These are phyloP conservation scores for Sporothrix mexicana DNA, from an alignment of 2,329 filamentous ascomycete genomes.

Conservation along the genomic window DNA sequence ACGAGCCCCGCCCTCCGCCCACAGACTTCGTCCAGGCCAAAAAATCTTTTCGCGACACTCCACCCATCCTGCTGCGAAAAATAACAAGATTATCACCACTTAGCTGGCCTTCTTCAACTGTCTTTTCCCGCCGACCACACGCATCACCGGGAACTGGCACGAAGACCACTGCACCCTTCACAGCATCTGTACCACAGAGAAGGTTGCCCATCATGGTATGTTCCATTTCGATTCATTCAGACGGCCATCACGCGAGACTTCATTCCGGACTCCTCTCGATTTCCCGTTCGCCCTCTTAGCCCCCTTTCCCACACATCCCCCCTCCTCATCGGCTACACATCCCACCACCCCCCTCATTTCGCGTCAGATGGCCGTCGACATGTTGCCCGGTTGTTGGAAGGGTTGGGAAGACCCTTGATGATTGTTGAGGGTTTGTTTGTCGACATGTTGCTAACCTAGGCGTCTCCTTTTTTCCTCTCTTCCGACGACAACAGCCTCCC, in stretches of 20 bases:
- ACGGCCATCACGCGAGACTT: neutral
- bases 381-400: neutral
- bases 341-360: conserved; percentile 18
- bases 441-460: conserved; percentile 29
- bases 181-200: conserved; percentile 46
- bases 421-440: conserved; percentile 26
- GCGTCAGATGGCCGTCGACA: conserved; percentile 14
- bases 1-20: conserved; percentile 35
- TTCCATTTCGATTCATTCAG: conserved; percentile 26
- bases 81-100: conserved; percentile 30
- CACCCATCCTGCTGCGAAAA: conserved; percentile 28
- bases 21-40: conserved; percentile 32
- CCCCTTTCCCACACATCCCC: conserved; percentile 1
- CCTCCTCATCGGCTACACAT: conserved; percentile 10
- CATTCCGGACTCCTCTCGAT: neutral
- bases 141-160: conserved; percentile 30
- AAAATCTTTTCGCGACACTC: conserved; percentile 34
- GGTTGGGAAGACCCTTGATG: neutral
- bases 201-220: conserved; percentile 60
- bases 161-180: conserved; percentile 31
- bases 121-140: conserved; percentile 28
- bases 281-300: neutral
- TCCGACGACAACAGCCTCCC: conserved; percentile 67
- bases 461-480: conserved; percentile 12
- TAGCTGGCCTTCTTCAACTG: conserved; percentile 22